phyloP scores from a whole-genome alignment of 805 yeast genomes.

The Lachancea waltii region DNA sequence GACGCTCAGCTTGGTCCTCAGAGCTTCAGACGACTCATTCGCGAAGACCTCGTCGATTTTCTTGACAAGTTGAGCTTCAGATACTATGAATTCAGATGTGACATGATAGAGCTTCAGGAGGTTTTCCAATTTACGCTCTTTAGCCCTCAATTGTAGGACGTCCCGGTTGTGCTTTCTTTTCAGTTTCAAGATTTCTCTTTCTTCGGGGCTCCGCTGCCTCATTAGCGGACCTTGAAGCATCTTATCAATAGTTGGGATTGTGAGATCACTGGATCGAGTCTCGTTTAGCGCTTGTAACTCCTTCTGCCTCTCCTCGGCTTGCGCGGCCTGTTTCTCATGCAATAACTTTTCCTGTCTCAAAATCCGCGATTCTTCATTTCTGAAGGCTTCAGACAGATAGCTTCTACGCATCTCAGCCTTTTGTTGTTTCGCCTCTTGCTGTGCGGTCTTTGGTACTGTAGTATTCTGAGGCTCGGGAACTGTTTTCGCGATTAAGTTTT shows the following conservation, averaged over 20 bases:
- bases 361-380: conserved; percentile 46
- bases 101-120: conserved; percentile 69
- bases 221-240: conserved; percentile 63
- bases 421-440: conserved; percentile 26
- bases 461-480: conserved; percentile 41
- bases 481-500: conserved; percentile 48
- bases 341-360: conserved; percentile 27
- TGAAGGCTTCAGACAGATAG: conserved; percentile 58
- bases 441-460: conserved; percentile 19
- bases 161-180: conserved; percentile 66
- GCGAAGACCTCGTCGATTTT: conserved; percentile 24
- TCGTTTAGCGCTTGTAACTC: conserved; percentile 23
- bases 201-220: conserved; percentile 67
- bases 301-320: conserved; percentile 34
- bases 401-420: conserved; percentile 62
- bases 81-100: conserved; percentile 60
- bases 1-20: conserved; percentile 16
- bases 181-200: conserved; percentile 46
- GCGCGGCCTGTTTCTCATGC: conserved; percentile 32
- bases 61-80: conserved; percentile 52
- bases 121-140: conserved; percentile 47
- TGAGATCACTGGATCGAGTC: conserved; percentile 39
- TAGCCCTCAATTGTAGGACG: conserved; percentile 43
- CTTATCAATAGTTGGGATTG: conserved; percentile 74
- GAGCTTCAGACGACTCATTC: conserved; percentile 19